Evolutionary conservation across 2,329 filamentous ascomycete species (phyloP).

Genomic region (Aureobasidium sp.): DNA sequence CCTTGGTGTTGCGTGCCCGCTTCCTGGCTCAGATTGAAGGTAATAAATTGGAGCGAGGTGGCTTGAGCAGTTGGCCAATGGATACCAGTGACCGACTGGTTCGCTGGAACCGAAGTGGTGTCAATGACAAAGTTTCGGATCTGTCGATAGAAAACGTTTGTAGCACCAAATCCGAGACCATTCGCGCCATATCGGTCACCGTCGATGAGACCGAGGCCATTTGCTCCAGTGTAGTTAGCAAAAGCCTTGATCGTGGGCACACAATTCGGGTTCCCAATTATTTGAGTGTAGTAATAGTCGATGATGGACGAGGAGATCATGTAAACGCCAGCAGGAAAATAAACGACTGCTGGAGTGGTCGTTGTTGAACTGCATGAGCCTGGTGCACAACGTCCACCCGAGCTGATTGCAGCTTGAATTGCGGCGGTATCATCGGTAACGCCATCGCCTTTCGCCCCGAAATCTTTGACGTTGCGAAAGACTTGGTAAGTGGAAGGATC

Average conservation of each 20-base stretch:
- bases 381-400: constrained; percentile 33
- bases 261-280: constrained; percentile 54
- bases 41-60: constrained; percentile 39
- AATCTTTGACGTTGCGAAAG: constrained; percentile 36
- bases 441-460: constrained; percentile 48
- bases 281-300: constrained; percentile 57
- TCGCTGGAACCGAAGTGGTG: constrained; percentile 43
- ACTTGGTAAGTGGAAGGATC: constrained; percentile 24
- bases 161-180: constrained; percentile 37
- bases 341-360: constrained; percentile 30
- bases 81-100: constrained; percentile 37
- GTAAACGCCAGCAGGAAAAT: constrained; percentile 41
- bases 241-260: constrained; percentile 50
- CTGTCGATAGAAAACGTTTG: constrained; percentile 59
- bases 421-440: constrained; percentile 78
- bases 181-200: constrained; percentile 45
- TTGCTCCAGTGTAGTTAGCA: constrained; percentile 36
- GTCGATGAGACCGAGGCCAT: constrained; percentile 49
- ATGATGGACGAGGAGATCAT: constrained; percentile 47
- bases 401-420: constrained; percentile 66
- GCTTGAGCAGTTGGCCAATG: constrained; percentile 43
- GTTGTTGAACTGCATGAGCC: constrained; percentile 34
- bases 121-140: constrained; percentile 61
- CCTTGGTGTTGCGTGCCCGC: constrained; percentile 42
- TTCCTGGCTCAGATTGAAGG: constrained; percentile 39